phyloP scores from a whole-genome alignment of 2,329 filamentous ascomycete genomes.

The Beauveria pseudobassiana region DNA sequence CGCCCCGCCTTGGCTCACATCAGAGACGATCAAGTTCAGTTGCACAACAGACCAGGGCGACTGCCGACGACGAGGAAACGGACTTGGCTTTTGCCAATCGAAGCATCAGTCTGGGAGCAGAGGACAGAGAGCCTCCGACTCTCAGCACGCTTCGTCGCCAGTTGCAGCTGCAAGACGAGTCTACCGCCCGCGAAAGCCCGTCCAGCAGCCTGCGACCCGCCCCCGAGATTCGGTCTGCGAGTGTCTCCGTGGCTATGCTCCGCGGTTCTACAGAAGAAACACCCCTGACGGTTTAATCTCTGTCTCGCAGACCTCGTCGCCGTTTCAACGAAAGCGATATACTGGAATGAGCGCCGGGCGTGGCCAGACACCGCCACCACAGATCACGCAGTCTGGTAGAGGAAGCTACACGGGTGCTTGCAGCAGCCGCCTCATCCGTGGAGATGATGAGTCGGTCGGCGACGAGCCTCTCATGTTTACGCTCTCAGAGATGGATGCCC shows the following conservation, averaged over 20 bases:
- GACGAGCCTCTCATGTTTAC: constrained; percentile 67
- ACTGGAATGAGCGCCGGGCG: constrained; percentile 29
- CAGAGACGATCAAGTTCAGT: constrained; percentile 62
- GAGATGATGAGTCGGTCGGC: constrained; percentile 45
- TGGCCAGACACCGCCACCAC: constrained; percentile 32
- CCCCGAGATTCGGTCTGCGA: constrained; percentile 32
- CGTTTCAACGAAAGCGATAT: constrained; percentile 40
- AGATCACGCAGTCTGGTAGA: constrained; percentile 29
- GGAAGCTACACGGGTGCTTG: constrained; percentile 40
- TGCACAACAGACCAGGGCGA: constrained; percentile 51
- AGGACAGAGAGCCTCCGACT: constrained; percentile 56
- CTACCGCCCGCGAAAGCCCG: constrained; percentile 17
- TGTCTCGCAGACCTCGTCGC: constrained; percentile 33
- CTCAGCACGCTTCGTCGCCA: constrained; percentile 52
- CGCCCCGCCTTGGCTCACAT: constrained; percentile 51
- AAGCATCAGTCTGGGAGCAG: constrained; percentile 60
- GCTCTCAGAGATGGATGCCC: constrained; percentile 61
- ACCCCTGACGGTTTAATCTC: constrained; percentile 38
- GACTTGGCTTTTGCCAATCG: constrained; percentile 57
- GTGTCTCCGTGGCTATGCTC: constrained; percentile 31
- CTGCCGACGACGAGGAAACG: constrained; percentile 50
- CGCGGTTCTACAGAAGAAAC: constrained; percentile 39
- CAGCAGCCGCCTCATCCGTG: constrained; percentile 29
- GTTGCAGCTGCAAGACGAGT: constrained; percentile 27
- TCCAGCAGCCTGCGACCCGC: constrained; percentile 31